Evolutionary conservation across 2,329 filamentous ascomycete genomes (phyloP).

Genomic region (Botryotinia narcissicola): DNA sequence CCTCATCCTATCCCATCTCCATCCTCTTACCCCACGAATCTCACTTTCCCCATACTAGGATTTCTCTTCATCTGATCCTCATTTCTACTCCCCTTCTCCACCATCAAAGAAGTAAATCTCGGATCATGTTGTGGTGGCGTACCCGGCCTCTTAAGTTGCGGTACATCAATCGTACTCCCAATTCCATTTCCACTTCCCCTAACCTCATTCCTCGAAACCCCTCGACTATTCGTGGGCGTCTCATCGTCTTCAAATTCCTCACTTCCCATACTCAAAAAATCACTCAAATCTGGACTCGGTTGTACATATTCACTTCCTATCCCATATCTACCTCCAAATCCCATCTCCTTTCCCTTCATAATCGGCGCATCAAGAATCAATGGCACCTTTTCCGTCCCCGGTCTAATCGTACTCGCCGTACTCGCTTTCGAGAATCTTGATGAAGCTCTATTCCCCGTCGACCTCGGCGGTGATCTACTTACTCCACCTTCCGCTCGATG

Average conservation of each 20-base stretch:
- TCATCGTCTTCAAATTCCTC: conserved; percentile 29
- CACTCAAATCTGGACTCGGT: conserved; percentile 36
- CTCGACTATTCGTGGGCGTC: conserved; percentile 30
- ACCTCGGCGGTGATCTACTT: conserved; percentile 29
- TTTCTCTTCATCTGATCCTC: conserved; percentile 22
- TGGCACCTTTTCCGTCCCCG: conserved; percentile 28
- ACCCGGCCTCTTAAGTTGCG: background rate
- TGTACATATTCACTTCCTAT: conserved; percentile 25
- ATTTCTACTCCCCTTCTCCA: background rate
- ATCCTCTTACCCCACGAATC: background rate
- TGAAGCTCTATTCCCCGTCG: conserved; percentile 2
- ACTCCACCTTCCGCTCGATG: conserved; percentile 26
- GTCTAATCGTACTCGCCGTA: conserved; percentile 26
- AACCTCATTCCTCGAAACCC: background rate
- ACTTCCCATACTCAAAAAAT: conserved; percentile 33
- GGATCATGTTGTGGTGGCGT: conserved; percentile 10
- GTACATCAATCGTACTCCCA: background rate
- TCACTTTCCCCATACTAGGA: background rate
- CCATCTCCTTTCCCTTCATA: conserved; percentile 21
- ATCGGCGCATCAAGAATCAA: conserved; percentile 35
- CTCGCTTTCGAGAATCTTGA: conserved; percentile 26
- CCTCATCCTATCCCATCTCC: background rate
- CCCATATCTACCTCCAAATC: background rate
- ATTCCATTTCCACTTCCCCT: background rate
- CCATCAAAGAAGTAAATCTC: conserved; percentile 32